Conservation (phyloP, 129 eudicot genomes). For the Ambrosia artemisiifolia region DNA sequence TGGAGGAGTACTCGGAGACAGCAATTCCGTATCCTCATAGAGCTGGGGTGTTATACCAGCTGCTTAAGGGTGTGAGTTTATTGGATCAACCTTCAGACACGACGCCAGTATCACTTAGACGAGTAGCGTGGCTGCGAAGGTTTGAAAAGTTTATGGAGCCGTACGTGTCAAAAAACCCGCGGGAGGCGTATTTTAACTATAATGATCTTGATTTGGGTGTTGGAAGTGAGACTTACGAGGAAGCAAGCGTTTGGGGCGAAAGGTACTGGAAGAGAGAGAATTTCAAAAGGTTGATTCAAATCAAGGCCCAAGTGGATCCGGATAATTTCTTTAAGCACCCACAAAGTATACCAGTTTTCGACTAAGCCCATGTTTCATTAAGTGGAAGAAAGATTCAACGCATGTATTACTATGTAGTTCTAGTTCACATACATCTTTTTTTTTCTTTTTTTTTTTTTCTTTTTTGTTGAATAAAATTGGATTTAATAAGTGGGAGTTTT, state of each 20-base stretch:
- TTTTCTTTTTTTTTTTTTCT: too few relatives aligned
- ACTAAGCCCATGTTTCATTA: background rate
- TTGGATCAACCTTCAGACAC: background rate
- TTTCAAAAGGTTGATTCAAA: slow-evolving; percentile 20
- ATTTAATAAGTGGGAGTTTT: too few relatives aligned
- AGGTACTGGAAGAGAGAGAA: slow-evolving; percentile 10
- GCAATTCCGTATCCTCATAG: too few relatives aligned
- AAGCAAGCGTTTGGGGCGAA: slow-evolving; percentile 6
- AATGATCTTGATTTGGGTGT: slow-evolving; percentile 31
- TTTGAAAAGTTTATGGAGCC: background rate
- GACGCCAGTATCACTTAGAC: background rate
- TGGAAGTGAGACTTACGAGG: background rate
- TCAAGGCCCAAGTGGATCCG: slow-evolving; percentile 26
- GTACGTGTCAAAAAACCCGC: background rate
- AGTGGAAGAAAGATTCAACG: background rate
- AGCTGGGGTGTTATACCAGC: background rate
- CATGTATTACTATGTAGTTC: too few relatives aligned
- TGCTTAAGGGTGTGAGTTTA: background rate
- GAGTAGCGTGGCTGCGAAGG: slow-evolving; percentile 13
- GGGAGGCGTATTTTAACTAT: slow-evolving; percentile 25
- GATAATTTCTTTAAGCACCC: slow-evolving; percentile 20
- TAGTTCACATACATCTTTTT: too few relatives aligned
- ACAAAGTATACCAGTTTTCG: slow-evolving; percentile 23
- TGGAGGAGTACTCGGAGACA: slow-evolving; percentile 2
- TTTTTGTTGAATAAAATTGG: too few relatives aligned